These are phyloP conservation scores for Blastocystis sp. DNA, from an alignment of 352 stramenopile species.

Conservation along the genomic window DNA sequence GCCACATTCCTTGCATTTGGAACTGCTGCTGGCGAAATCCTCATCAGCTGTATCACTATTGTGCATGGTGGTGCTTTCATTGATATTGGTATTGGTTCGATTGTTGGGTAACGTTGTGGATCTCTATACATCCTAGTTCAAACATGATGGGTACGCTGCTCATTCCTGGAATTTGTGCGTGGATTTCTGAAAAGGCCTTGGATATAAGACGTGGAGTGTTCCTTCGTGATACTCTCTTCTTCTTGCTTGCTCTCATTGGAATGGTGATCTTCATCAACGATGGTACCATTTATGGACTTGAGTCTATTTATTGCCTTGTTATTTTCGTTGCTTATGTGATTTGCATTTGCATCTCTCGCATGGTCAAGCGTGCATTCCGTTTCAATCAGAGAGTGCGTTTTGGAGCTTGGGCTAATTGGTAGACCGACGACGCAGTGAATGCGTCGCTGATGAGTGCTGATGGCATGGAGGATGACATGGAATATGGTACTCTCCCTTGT, in stretches of 20 bases:
- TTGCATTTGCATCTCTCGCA: not conserved
- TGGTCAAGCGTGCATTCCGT: not conserved
- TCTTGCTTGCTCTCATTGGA: not conserved
- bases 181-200: not conserved
- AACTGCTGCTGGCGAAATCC: constrained; percentile 30
- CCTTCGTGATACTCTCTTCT: not conserved
- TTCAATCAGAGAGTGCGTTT: not conserved
- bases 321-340: constrained; percentile 24
- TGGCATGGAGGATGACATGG: not conserved
- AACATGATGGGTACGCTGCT: not conserved
- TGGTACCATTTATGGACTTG: not conserved
- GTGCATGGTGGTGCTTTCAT: constrained; percentile 48
- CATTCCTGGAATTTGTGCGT: constrained; percentile 10
- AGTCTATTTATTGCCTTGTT: not conserved
- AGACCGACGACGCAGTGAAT: not conserved
- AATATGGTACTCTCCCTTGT: not conserved
- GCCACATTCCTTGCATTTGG: constrained; percentile 48
- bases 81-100: constrained; percentile 56
- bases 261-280: not conserved
- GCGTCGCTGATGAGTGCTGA: not conserved
- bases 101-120: not conserved
- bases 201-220: not conserved
- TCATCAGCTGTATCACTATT: constrained; percentile 58
- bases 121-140: not conserved
- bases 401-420: not conserved